Evolutionary conservation across 2,329 filamentous ascomycete genomes (phyloP).

Genomic region (Leptoxyphium fumago): DNA sequence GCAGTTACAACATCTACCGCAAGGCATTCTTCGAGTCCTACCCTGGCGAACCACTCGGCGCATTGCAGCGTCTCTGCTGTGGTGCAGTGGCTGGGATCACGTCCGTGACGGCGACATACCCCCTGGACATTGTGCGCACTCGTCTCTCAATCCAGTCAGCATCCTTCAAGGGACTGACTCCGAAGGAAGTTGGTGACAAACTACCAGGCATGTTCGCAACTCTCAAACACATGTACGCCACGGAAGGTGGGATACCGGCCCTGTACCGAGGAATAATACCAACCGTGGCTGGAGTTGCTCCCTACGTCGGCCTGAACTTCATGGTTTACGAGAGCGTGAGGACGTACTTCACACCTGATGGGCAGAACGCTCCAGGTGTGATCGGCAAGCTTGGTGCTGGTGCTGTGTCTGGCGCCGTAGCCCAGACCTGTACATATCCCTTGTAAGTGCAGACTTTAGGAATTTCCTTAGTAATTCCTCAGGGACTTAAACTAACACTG

Average conservation of each 20-base stretch:
- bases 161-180: slow-evolving; percentile 69
- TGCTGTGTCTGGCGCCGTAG: slow-evolving; percentile 87
- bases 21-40: slow-evolving; percentile 69
- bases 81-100: slow-evolving; percentile 88
- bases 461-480: neutral
- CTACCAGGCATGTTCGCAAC: slow-evolving; percentile 89
- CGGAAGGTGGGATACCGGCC: slow-evolving; percentile 69
- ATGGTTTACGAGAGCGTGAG: slow-evolving; percentile 93
- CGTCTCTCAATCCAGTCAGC: slow-evolving; percentile 91
- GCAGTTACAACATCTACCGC: slow-evolving; percentile 96
- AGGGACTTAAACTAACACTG: neutral
- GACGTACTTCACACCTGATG: slow-evolving; percentile 70
- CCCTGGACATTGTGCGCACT: slow-evolving; percentile 92
- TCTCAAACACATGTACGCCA: slow-evolving; percentile 71
- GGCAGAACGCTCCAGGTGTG: slow-evolving; percentile 67
- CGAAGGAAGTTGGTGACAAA: slow-evolving; percentile 41
- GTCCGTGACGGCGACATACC: slow-evolving; percentile 88
- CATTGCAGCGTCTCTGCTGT: slow-evolving; percentile 67
- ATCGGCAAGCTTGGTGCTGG: slow-evolving; percentile 75
- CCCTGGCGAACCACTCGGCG: slow-evolving; percentile 58
- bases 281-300: slow-evolving; percentile 86
- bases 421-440: slow-evolving; percentile 95
- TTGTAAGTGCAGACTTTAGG: slow-evolving; percentile 48
- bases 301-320: slow-evolving; percentile 95
- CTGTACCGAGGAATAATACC: slow-evolving; percentile 92